Evolutionary conservation across 495 filamentous ascomycete genomes (phyloP), one percentile per base, ranked within the genome.

Genomic region (Hypoxylon trugodes): DNA sequence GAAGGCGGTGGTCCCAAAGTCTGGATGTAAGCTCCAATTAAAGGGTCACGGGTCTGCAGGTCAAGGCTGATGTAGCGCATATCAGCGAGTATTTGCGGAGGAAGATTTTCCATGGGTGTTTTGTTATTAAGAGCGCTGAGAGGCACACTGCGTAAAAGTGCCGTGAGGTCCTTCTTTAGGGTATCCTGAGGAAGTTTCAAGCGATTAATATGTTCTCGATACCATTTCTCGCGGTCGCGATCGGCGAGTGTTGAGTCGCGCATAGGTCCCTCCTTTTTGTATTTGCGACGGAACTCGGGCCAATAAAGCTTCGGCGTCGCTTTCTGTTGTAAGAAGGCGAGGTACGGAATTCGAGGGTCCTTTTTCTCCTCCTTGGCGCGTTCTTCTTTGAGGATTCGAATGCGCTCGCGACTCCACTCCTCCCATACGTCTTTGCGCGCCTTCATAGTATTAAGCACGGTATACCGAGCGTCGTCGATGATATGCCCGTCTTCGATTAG

Each of bases 241-340:
- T 98, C 96, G 1, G 77, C 74, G 22, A 97, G 69, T 40, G 88
- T 84, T 5, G 84, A 71, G 61, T 93, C 88, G 43, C 85, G 87
- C 93, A 98, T 96, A 48, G 86, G 86, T 0, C 83, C 70, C 53
- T 94, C 92, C 59, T 89, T 92, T 58, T 88, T 89, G 66, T 87
- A 95, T 69, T 97, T 98, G 25, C 94, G 83, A 61, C 91, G 91
- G 73, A 98, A 98, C 70, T 98, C 95, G 0, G 90, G 87, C 95
- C 95, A 98, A 74, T 96, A 98, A 8, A 98, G 78, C 76, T 97
- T 97, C 1, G 90, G 88, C 0, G 88, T 94, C 1, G 92, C 92
- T 53, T 89, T 79, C 59, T 89, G 86, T 54, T 93, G 86, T 16
- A 98, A 78, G 62, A 98, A 92, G 0, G 83, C 85, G 58, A 97